phyloP scores from a whole-genome alignment of 2,329 filamentous ascomycete species.

The Metarhizium anisopliae region DNA sequence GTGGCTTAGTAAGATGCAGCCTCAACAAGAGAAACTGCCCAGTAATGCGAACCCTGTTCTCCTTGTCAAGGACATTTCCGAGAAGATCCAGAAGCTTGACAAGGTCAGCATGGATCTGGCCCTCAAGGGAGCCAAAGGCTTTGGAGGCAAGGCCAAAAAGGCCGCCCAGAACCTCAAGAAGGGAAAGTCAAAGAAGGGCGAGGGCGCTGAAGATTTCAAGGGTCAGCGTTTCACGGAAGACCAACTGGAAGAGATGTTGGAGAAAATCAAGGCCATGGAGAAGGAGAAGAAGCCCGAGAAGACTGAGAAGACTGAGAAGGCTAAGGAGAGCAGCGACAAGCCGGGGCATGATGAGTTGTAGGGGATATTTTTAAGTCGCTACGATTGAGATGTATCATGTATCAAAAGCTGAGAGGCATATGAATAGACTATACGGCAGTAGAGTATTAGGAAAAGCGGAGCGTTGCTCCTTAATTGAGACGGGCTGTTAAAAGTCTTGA shows the following conservation, averaged over 20 bases:
- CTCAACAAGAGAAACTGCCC: slow-evolving; percentile 61
- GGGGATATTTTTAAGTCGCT: not conserved
- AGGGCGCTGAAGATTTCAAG: slow-evolving; percentile 29
- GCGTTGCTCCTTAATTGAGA: too few species aligned
- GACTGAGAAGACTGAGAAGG: slow-evolving; percentile 15
- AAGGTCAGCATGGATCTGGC: slow-evolving; percentile 62
- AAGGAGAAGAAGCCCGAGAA: slow-evolving; percentile 18
- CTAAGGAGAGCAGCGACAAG: slow-evolving; percentile 15
- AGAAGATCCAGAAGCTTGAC: slow-evolving; percentile 61
- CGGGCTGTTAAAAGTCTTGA: too few species aligned
- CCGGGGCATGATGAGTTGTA: slow-evolving; percentile 27
- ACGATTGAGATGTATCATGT: slow-evolving; percentile 2
- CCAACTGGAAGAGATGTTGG: slow-evolving; percentile 34
- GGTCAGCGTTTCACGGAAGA: slow-evolving; percentile 25
- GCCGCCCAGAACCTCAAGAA: slow-evolving; percentile 25
- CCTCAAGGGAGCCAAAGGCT: slow-evolving; percentile 53
- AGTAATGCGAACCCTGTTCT: slow-evolving; percentile 67
- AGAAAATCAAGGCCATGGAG: slow-evolving; percentile 23
- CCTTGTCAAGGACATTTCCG: slow-evolving; percentile 60
- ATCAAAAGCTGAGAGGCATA: slow-evolving; percentile 1
- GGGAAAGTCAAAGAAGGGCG: slow-evolving; percentile 26
- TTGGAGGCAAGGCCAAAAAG: slow-evolving; percentile 31
- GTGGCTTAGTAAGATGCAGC: slow-evolving; percentile 69
- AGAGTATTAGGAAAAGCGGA: not conserved
- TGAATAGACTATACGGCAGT: slow-evolving; percentile 2